Percentiles rank a stretch among this genome's conserved stretches.
phyloP scores from a whole-genome alignment of 2,329 filamentous ascomycete genomes.

The Cercospora brassicicola region DNA sequence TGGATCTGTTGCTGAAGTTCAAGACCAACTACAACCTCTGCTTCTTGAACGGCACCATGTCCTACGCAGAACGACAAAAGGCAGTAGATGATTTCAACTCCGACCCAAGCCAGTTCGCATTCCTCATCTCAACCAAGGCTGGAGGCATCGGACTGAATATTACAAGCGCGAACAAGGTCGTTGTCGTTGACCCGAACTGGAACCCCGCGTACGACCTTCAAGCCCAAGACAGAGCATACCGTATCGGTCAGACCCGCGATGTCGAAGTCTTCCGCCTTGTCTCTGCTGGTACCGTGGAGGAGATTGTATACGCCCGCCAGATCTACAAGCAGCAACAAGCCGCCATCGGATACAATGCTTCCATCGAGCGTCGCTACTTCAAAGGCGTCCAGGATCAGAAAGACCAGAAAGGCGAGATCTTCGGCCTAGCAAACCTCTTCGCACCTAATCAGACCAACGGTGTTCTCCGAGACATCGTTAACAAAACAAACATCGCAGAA shows the following conservation, averaged over 20 bases:
- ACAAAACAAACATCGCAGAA: conserved; percentile 97
- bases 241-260: conserved; percentile 87
- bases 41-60: conserved; percentile 83
- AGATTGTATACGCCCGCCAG: conserved; percentile 94
- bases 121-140: conserved; percentile 90
- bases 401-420: conserved; percentile 86
- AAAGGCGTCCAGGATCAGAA: conserved; percentile 85
- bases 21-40: conserved; percentile 83
- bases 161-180: conserved; percentile 95
- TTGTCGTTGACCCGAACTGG: conserved; percentile 97
- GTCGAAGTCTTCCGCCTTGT: conserved; percentile 95
- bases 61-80: conserved; percentile 75
- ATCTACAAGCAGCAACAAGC: conserved; percentile 99
- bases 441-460: conserved; percentile 76
- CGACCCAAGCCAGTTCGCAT: conserved; percentile 84
- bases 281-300: conserved; percentile 88
- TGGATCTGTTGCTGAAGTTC: conserved; percentile 80
- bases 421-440: conserved; percentile 85
- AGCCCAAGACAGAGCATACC: conserved; percentile 92
- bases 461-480: conserved; percentile 89
- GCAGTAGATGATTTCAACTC: conserved; percentile 90
- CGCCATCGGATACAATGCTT: conserved; percentile 94
- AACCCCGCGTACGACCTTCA: conserved; percentile 94
- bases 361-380: conserved; percentile 90
- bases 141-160: conserved; percentile 95